These are phyloP conservation scores for Cicer judaicum DNA, from an alignment of 306 rosid genomes.

Conservation along the genomic window DNA sequence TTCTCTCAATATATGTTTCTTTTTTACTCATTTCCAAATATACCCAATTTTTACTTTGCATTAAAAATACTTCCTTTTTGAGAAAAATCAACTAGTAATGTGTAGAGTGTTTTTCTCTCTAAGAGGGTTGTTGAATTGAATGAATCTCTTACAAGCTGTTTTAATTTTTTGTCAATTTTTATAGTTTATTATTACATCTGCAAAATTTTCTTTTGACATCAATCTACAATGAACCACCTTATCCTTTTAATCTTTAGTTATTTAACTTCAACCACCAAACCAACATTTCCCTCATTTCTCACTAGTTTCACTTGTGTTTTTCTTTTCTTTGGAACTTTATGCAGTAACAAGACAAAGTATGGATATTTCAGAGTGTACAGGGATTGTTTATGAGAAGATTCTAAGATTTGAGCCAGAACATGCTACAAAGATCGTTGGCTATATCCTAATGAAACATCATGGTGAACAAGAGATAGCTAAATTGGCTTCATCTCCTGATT, in stretches of 20 bases:
- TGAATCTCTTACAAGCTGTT: neutral
- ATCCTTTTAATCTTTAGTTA: too few species aligned
- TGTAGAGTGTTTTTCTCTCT: neutral
- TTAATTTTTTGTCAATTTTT: neutral
- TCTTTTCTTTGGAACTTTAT: conserved; percentile 18
- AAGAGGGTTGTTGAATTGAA: neutral
- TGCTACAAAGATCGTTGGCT: conserved; percentile 62
- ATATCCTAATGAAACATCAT: conserved; percentile 61
- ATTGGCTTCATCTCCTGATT: conserved; percentile 66
- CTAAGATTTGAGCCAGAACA: conserved; percentile 67
- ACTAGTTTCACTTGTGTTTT: neutral
- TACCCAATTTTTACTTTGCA: neutral
- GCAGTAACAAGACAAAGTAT: conserved; percentile 54
- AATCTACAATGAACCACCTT: conserved; percentile 5
- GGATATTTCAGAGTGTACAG: conserved; percentile 71
- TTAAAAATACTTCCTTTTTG: conserved; percentile 21
- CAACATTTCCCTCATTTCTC: too few species aligned
- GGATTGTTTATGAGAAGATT: conserved; percentile 55
- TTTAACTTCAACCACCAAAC: too few species aligned
- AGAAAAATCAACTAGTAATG: neutral
- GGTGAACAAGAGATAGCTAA: conserved; percentile 59
- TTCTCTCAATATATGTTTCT: neutral
- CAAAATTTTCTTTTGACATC: conserved; percentile 8
- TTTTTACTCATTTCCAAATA: conserved; percentile 31
- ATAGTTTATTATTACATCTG: conserved; percentile 21